Conservation (phyloP, 352 stramenopile species). For the Blastocystis sp. region DNA sequence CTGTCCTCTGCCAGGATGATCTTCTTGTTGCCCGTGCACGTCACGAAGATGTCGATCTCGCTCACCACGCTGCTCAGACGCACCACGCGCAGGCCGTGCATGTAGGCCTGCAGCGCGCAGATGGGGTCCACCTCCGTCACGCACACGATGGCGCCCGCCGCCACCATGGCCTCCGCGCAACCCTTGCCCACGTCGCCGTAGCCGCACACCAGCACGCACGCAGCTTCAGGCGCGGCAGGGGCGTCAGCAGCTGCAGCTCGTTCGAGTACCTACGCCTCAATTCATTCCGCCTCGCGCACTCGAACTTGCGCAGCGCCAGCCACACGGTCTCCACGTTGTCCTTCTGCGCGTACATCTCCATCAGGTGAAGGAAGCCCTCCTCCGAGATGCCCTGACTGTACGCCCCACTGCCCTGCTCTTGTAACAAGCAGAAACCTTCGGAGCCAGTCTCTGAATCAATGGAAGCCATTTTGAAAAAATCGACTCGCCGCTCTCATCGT, state of each 20-base stretch:
- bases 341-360: constrained; percentile 45
- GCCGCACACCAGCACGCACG: too few relatives aligned
- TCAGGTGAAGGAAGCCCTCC: constrained; percentile 42
- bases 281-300: background rate
- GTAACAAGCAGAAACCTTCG: constrained; percentile 3
- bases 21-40: too few relatives aligned
- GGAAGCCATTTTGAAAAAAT: constrained; percentile 40
- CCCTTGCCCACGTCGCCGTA: too few relatives aligned
- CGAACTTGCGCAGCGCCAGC: constrained; percentile 3
- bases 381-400: constrained; percentile 31
- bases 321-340: constrained; percentile 22
- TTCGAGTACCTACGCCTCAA: background rate
- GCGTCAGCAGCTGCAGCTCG: background rate
- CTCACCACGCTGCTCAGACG: too few relatives aligned
- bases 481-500: background rate
- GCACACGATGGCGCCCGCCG: too few relatives aligned
- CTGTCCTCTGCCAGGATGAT: too few relatives aligned
- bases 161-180: too few relatives aligned
- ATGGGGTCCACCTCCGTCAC: too few relatives aligned
- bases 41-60: too few relatives aligned
- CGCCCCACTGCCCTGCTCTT: too few relatives aligned
- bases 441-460: background rate
- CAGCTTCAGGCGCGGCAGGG: constrained; percentile 1
- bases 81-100: too few relatives aligned
- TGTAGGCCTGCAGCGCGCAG: too few relatives aligned